phyloP scores from a whole-genome alignment of 2,329 filamentous ascomycete species.

The Ophiostoma montium region DNA sequence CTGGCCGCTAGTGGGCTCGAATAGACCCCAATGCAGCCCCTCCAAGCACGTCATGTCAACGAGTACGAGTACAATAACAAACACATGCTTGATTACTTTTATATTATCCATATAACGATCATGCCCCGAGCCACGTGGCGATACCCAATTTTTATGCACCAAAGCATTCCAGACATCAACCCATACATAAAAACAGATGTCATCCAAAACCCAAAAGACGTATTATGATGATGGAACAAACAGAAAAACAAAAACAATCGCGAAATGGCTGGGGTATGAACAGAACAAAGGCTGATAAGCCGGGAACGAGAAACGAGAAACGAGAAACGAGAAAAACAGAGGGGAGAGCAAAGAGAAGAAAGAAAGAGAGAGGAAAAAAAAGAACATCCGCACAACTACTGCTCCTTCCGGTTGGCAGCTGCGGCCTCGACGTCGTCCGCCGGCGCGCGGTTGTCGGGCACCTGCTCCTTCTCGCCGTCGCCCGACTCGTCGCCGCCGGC shows the following conservation, averaged over 20 bases:
- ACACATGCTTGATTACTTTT: neutral
- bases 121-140: neutral
- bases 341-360: neutral
- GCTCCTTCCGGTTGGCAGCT: constrained; percentile 3
- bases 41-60: neutral
- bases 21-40: neutral
- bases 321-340: neutral
- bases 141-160: neutral
- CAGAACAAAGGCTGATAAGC: neutral
- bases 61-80: no score
- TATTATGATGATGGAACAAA: neutral
- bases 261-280: neutral
- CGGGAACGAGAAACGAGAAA: neutral
- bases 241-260: neutral
- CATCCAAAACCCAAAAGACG: neutral
- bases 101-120: neutral
- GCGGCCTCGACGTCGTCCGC: constrained; percentile 9
- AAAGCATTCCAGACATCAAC: neutral
- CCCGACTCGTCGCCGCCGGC: neutral
- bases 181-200: neutral
- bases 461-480: constrained; percentile 4
- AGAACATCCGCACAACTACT: neutral
- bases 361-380: neutral
- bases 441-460: constrained; percentile 2
- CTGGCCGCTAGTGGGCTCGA: neutral